phyloP scores from a whole-genome alignment of 2,329 filamentous ascomycete species.

The Teratosphaeriaceae sp. region DNA sequence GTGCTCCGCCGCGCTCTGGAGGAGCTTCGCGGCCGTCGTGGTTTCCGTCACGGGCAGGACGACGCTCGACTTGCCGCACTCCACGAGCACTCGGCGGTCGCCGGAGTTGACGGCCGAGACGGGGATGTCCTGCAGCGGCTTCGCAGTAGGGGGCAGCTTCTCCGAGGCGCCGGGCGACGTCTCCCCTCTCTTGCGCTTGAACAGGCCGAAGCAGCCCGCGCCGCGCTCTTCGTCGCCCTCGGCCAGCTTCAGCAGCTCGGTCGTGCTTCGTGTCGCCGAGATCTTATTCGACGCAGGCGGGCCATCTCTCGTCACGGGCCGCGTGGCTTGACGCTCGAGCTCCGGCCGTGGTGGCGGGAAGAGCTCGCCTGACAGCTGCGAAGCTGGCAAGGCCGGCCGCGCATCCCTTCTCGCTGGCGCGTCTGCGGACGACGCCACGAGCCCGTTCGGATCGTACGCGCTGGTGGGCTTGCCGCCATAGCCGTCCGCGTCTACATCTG shows the following conservation, averaged over 20 bases:
- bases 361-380: conserved; percentile 17
- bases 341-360: conserved; percentile 22
- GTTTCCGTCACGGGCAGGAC: conserved; percentile 65
- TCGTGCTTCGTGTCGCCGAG: conserved; percentile 25
- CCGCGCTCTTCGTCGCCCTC: conserved; percentile 17
- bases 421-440: background rate
- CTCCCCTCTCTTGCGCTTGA: conserved; percentile 27
- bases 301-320: conserved; percentile 16
- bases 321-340: conserved; percentile 7
- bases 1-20: conserved; percentile 58
- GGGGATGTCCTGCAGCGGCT: conserved; percentile 55
- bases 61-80: conserved; percentile 63
- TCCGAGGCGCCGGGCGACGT: conserved; percentile 5
- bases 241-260: conserved; percentile 13
- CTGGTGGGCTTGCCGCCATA: background rate
- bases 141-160: conserved; percentile 14
- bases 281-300: conserved; percentile 27
- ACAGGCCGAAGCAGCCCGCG: conserved; percentile 28
- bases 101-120: conserved; percentile 71
- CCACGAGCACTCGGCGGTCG: conserved; percentile 68
- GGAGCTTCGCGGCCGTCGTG: conserved; percentile 67
- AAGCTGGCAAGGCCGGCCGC: background rate
- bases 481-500: conserved; percentile 1
- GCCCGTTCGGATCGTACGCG: background rate
- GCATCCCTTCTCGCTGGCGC: background rate